These are phyloP conservation scores for Kingdonia uniflora DNA, from an alignment of 164 flowering plant species.

Conservation along the genomic window DNA sequence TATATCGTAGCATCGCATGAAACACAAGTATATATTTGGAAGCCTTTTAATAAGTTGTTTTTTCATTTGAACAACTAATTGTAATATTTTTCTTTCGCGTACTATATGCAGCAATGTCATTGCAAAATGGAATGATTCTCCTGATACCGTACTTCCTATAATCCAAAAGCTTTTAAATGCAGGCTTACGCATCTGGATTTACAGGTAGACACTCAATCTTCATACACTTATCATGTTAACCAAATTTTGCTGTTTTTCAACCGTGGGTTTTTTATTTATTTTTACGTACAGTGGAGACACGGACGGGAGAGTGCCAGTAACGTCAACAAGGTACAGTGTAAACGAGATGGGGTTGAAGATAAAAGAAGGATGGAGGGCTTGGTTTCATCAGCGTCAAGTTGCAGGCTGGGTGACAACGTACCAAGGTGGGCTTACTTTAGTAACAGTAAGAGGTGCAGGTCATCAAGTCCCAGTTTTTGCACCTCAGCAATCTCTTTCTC, in stretches of 20 bases:
- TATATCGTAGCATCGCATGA: too few species aligned
- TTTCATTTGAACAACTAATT: too few species aligned
- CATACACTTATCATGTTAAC: too few species aligned
- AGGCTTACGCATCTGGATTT: conserved; percentile 47
- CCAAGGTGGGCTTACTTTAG: conserved; percentile 47
- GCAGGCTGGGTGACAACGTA: conserved; percentile 67
- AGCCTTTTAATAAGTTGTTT: too few species aligned
- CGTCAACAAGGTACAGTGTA: conserved; percentile 44
- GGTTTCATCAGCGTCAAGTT: conserved; percentile 47
- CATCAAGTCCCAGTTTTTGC: conserved; percentile 58
- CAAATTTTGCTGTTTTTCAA: not conserved
- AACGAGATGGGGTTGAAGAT: conserved; percentile 40
- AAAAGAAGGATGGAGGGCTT: conserved; percentile 50
- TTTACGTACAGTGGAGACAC: conserved; percentile 46
- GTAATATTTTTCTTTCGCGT: not conserved
- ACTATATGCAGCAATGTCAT: conserved; percentile 27
- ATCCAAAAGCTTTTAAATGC: conserved; percentile 33
- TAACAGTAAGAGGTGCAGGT: conserved; percentile 70
- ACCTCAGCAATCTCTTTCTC: conserved; percentile 41
- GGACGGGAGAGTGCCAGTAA: conserved; percentile 71
- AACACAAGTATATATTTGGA: too few species aligned
- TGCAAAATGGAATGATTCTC: conserved; percentile 28
- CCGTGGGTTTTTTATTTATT: not conserved
- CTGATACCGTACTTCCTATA: conserved; percentile 31
- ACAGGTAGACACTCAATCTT: conserved; percentile 23